Percentiles rank a stretch among this genome's conserved stretches.
These are phyloP conservation scores for Phytophthora crassamura DNA, from an alignment of 352 stramenopile species.

Conservation along the genomic window DNA sequence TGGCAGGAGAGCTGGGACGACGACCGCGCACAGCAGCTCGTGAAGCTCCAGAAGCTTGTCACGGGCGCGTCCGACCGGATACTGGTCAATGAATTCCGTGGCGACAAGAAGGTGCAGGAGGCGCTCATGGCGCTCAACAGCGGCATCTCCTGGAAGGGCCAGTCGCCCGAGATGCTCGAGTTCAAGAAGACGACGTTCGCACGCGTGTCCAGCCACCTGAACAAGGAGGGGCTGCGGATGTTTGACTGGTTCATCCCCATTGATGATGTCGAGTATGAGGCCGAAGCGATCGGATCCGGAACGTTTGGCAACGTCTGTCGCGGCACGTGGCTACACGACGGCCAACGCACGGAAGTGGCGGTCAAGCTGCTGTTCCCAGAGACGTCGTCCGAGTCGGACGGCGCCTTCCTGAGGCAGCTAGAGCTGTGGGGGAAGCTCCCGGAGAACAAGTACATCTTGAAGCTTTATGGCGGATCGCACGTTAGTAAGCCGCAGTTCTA, in stretches of 20 bases:
- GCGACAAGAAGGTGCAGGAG: conserved; percentile 30
- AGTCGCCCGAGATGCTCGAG: conserved; percentile 8
- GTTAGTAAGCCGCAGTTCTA: conserved; percentile 35
- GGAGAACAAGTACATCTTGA: conserved; percentile 38
- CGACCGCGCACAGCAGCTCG: conserved; percentile 5
- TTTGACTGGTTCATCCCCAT: conserved; percentile 38
- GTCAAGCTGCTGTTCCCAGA: conserved; percentile 16
- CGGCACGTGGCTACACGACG: conserved; percentile 19
- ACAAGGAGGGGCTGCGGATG: conserved; percentile 9
- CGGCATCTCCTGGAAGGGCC: conserved; percentile 9
- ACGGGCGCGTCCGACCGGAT: neutral
- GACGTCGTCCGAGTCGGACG: no score
- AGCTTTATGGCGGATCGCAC: conserved; percentile 48
- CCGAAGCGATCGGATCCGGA: conserved; percentile 12
- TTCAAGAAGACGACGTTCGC: conserved; percentile 22
- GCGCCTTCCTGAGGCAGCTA: no score
- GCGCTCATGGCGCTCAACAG: conserved; percentile 24
- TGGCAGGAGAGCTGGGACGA: conserved; percentile 18
- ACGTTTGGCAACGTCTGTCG: conserved; percentile 20
- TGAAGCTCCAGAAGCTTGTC: conserved; percentile 13
- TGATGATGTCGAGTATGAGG: conserved; percentile 30
- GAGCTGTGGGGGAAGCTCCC: conserved; percentile 38
- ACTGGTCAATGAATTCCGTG: conserved; percentile 26
- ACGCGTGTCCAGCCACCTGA: conserved; percentile 12
- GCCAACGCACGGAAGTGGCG: conserved; percentile 29